Base-by-base conservation (phyloP, 73 alveolate genomes). In the Uronychia binucleata region DNA sequence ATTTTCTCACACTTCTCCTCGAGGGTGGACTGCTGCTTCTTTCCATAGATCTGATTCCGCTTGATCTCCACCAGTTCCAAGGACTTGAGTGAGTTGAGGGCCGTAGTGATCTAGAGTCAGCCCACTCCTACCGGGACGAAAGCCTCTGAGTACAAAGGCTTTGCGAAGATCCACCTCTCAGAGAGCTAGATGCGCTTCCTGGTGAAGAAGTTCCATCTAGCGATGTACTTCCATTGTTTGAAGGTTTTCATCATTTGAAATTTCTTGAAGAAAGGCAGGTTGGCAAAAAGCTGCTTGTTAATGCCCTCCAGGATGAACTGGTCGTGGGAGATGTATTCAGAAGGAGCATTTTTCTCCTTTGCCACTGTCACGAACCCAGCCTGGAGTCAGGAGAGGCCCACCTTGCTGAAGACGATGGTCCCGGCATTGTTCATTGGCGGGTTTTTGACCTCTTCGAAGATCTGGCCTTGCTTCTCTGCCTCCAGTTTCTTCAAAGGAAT, bases 281-380 rank as follows among this genome's bases (percentile, higher is more conserved):
- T 86, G 28, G 28, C 35, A 32, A 85, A 81, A 1, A 85, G 75
- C 35, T 77, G 80, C 30, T 84, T 74, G 74, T 84, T 80, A 1
- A 90, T 86, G 0, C 95, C 95, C 31, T 84, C 77, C 25, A 31
- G 46, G 27, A 90, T 85, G 83, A 58, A 90, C 34, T 90, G 79
- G 57, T 90, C 95, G 77, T 90, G 89, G 0, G 95, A 90, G 33
- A 90, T 79, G 67, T 86, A 90, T 0, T 90, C 95, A 0, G 95
- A 78, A 31, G 90, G 78, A 25, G 88, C 87, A 77, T 88, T 88
- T 81, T 77, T 84, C 1, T 80, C 90, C 31, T 85, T 85, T 0
- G 85, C 95, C 29, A 90, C 95, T 31, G 89, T 90, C 26, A 90
- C 91, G 34, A 90, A 85, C 26, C 95, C 95, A 27, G 84, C 30